A percentile compares a stretch with the other conserved stretches of the same genome.
Conservation (phyloP, 495 filamentous ascomycete species). For the Neurospora discreta region DNA sequence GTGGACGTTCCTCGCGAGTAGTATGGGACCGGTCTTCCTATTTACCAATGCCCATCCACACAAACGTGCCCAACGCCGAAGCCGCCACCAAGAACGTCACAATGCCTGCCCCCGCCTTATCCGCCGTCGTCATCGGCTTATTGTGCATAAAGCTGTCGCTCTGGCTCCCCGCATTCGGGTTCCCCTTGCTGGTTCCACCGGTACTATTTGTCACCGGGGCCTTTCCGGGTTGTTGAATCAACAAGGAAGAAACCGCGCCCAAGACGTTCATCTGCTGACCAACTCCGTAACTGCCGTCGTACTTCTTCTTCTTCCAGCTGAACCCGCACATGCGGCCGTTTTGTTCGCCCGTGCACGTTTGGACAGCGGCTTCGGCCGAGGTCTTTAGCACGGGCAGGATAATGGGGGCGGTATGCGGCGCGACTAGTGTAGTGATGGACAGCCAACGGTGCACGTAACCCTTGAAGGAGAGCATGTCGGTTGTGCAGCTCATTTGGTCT, state of each 20-base stretch:
- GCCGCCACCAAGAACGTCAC: constrained; percentile 42
- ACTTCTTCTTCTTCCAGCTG: constrained; percentile 48
- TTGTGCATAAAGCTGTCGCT: constrained; percentile 8
- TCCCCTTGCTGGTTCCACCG: constrained; percentile 55
- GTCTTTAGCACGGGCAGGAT: constrained; percentile 56
- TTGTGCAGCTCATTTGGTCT: constrained; percentile 47
- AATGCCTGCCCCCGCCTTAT: constrained; percentile 56
- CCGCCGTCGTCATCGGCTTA: constrained; percentile 40
- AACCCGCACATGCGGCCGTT: constrained; percentile 56
- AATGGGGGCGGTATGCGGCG: constrained; percentile 48
- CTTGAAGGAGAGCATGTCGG: constrained; percentile 77
- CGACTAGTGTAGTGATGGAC: constrained; percentile 56
- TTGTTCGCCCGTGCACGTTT: constrained; percentile 50
- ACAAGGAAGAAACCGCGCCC: constrained; percentile 47
- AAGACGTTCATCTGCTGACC: constrained; percentile 65
- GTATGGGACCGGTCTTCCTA: constrained; percentile 1
- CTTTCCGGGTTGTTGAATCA: constrained; percentile 24
- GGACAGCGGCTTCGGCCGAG: constrained; percentile 58
- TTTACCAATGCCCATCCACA: constrained; percentile 35
- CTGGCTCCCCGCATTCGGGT: constrained; percentile 47
- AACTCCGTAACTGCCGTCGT: constrained; percentile 48
- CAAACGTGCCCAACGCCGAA: constrained; percentile 27
- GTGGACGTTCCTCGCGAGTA: background rate
- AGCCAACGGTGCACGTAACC: constrained; percentile 79
- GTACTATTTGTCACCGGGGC: constrained; percentile 44